Conservation (phyloP, 1,284 basidiomycete genomes). For the Stereum hirsutum region DNA sequence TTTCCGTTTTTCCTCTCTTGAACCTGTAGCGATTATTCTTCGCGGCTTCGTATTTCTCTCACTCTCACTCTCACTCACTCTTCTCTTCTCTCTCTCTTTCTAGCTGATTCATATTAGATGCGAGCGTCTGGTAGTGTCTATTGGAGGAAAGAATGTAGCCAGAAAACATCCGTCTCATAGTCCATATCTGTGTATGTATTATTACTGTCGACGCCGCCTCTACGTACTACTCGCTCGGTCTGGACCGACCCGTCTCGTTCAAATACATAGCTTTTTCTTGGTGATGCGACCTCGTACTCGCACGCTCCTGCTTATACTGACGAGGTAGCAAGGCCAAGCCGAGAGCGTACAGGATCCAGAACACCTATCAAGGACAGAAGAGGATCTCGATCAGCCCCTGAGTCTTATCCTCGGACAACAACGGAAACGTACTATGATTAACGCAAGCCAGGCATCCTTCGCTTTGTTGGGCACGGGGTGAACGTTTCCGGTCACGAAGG, state of each 20-base stretch:
- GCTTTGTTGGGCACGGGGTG: constrained; percentile 31
- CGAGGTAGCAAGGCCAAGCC: constrained; percentile 34
- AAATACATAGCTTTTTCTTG: too few relatives aligned
- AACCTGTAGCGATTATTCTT: too few relatives aligned
- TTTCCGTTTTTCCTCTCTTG: background rate
- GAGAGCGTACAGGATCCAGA: constrained; percentile 35
- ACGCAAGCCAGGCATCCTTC: constrained; percentile 38
- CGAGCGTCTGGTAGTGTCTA: background rate
- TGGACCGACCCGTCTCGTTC: too few relatives aligned
- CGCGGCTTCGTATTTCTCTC: too few relatives aligned
- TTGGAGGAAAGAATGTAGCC: background rate
- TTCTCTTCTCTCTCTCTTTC: background rate
- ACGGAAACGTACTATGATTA: constrained; percentile 30
- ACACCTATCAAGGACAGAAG: constrained; percentile 25
- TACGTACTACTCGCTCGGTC: too few relatives aligned
- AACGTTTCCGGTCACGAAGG: constrained; percentile 21
- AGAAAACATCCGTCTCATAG: background rate
- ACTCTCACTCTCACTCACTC: background rate
- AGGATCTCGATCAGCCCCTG: background rate
- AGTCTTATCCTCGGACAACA: background rate
- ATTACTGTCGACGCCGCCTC: background rate
- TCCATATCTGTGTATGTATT: background rate
- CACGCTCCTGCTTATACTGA: constrained; percentile 31
- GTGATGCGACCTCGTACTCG: constrained; percentile 5
- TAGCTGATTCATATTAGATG: too few relatives aligned